Percentiles rank a stretch among this genome's conserved stretches.
Conservation (phyloP, 805 yeast genomes). For the Kodamaea laetipori region DNA sequence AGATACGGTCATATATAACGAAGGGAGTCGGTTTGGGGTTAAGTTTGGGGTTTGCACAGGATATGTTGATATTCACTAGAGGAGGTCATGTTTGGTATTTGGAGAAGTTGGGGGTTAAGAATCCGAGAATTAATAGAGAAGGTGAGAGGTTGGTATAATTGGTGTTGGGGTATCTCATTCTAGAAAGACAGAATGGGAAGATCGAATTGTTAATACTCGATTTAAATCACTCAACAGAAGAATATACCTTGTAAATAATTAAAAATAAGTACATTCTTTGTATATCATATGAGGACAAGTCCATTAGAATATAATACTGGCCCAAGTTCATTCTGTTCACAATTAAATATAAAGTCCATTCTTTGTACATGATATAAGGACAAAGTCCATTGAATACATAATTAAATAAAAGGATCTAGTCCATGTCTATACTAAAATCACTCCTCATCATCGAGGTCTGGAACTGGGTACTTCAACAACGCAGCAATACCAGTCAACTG, state of each 20-base stretch:
- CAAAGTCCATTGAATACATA: too few relatives aligned
- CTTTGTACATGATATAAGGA: too few relatives aligned
- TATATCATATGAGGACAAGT: too few relatives aligned
- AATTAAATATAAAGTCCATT: too few relatives aligned
- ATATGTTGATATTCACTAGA: slow-evolving; percentile 54
- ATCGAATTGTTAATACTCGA: too few relatives aligned
- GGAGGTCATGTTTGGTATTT: slow-evolving; percentile 73
- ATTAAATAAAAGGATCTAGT: background rate
- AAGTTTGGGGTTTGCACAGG: slow-evolving; percentile 66
- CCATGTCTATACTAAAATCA: background rate
- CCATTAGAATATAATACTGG: too few relatives aligned
- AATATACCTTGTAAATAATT: too few relatives aligned
- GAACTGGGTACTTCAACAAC: slow-evolving; percentile 77
- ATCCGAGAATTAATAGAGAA: slow-evolving; percentile 12
- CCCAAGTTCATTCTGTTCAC: too few relatives aligned
- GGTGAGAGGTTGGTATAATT: background rate
- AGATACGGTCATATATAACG: slow-evolving; percentile 42
- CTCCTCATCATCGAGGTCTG: slow-evolving; percentile 67
- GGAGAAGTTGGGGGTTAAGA: slow-evolving; percentile 27
- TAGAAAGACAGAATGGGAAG: too few relatives aligned
- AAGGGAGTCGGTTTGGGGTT: slow-evolving; percentile 64
- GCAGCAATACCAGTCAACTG: slow-evolving; percentile 92
- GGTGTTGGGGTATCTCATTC: too few relatives aligned
- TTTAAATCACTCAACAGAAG: too few relatives aligned
- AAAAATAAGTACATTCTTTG: too few relatives aligned